Evolutionary conservation across 805 yeast genomes (phyloP).

Genomic region (Saccharomycopsis fodiens): DNA sequence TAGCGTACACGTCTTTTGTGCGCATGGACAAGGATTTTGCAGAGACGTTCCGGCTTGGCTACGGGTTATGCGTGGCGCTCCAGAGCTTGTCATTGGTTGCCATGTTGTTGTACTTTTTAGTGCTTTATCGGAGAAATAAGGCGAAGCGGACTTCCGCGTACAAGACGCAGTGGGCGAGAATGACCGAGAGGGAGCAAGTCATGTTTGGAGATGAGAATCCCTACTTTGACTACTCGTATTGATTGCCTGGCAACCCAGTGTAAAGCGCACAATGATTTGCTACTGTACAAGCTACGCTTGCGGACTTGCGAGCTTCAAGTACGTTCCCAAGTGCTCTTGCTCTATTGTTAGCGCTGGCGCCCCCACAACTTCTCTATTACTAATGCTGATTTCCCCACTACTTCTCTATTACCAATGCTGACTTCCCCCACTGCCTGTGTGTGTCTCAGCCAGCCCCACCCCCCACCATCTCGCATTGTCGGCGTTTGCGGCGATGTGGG

Average conservation of each 20-base stretch:
- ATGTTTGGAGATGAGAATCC: slow-evolving; percentile 5
- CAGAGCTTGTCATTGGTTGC: background rate
- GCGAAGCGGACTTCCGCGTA: slow-evolving; percentile 21
- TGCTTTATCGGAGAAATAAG: slow-evolving; percentile 18
- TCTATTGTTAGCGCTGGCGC: too few relatives aligned
- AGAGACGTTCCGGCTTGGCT: background rate
- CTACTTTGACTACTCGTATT: slow-evolving; percentile 6
- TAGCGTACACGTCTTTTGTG: slow-evolving; percentile 11
- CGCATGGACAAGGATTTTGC: background rate
- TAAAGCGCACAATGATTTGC: background rate
- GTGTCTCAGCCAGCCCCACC: too few relatives aligned
- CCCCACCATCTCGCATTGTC: too few relatives aligned
- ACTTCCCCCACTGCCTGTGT: too few relatives aligned
- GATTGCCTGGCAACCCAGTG: too few relatives aligned
- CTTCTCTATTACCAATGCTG: too few relatives aligned
- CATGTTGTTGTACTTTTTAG: background rate
- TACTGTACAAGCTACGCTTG: too few relatives aligned
- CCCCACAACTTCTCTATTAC: too few relatives aligned
- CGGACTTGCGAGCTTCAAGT: too few relatives aligned
- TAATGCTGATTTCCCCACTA: too few relatives aligned
- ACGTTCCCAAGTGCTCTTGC: too few relatives aligned
- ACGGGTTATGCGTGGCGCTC: background rate
- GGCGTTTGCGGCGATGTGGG: too few relatives aligned
- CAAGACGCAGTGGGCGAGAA: background rate
- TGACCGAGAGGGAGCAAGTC: slow-evolving; percentile 1